These are phyloP conservation scores for Crithidia acanthocephali DNA, from an alignment of 208 protist genomes.

Conservation along the genomic window DNA sequence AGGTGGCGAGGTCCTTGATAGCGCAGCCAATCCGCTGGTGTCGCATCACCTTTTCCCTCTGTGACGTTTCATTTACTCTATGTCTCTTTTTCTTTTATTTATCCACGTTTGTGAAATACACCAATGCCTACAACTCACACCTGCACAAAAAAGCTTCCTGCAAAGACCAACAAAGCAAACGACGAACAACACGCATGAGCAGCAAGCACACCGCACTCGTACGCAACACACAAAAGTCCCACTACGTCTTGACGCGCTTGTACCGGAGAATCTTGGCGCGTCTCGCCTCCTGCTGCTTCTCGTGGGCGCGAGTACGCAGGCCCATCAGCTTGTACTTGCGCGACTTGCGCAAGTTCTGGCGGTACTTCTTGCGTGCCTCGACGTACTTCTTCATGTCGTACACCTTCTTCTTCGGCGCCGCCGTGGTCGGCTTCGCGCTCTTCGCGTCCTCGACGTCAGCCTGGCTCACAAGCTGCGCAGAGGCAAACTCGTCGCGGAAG, in stretches of 20 bases:
- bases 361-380: conserved; percentile 89
- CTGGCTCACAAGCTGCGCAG: conserved; percentile 87
- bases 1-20: background rate
- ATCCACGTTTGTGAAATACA: conserved; percentile 7
- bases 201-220: background rate
- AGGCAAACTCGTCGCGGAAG: conserved; percentile 90
- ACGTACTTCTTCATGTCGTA: conserved; percentile 94
- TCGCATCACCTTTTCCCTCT: background rate
- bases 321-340: conserved; percentile 89
- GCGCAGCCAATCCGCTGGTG: background rate
- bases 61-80: background rate
- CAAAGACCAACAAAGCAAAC: no score
- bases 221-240: background rate
- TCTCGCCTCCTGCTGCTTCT: conserved; percentile 91
- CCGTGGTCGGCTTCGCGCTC: conserved; percentile 75
- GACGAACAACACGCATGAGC: conserved; percentile 4
- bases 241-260: conserved; percentile 87
- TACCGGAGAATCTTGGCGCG: conserved; percentile 88
- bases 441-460: conserved; percentile 92
- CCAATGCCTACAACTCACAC: background rate
- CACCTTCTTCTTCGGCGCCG: conserved; percentile 85
- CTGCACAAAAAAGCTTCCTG: no score
- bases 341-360: conserved; percentile 82
- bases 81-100: background rate
- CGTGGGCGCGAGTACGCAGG: conserved; percentile 81